Evolutionary conservation across 176 grass and related monocot genomes (phyloP).

Genomic region (Phyllostachys edulis): DNA sequence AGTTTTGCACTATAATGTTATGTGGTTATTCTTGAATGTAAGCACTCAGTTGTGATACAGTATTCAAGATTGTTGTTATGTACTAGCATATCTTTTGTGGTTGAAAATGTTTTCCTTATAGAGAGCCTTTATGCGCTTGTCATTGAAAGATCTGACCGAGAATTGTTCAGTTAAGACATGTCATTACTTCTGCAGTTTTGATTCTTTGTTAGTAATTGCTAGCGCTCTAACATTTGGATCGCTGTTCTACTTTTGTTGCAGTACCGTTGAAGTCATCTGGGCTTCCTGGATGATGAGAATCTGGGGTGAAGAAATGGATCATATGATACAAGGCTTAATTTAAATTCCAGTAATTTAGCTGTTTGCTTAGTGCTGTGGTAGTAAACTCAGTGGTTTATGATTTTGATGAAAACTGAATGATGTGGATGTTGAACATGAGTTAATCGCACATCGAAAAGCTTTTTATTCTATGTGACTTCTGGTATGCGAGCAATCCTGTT

Average conservation of each 20-base stretch:
- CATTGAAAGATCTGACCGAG: not conserved
- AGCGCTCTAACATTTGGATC: not conserved
- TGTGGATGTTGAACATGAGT: slow-evolving; percentile 22
- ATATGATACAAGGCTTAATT: not conserved
- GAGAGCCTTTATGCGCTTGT: not conserved
- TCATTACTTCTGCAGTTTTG: not conserved
- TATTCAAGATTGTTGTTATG: not conserved
- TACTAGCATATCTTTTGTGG: not conserved
- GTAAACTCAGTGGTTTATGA: not conserved
- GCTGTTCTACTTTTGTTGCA: not conserved
- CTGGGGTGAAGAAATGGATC: not conserved
- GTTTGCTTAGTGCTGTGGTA: slow-evolving; percentile 10
- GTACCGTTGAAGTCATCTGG: slow-evolving; percentile 43
- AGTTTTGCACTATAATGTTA: not conserved
- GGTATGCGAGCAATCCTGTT: not conserved
- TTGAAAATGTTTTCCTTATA: not conserved
- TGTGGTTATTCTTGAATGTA: not conserved
- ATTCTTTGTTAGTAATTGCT: not conserved
- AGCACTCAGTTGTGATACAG: not conserved
- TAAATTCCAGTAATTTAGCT: slow-evolving; percentile 40
- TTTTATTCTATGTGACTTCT: not conserved
- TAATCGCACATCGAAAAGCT: not conserved
- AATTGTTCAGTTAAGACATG: not conserved
- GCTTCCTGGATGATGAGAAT: not conserved
- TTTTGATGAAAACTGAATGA: slow-evolving; percentile 13